These are phyloP conservation scores for Dicorynia guianensis DNA, from an alignment of 306 rosid species.

Conservation along the genomic window DNA sequence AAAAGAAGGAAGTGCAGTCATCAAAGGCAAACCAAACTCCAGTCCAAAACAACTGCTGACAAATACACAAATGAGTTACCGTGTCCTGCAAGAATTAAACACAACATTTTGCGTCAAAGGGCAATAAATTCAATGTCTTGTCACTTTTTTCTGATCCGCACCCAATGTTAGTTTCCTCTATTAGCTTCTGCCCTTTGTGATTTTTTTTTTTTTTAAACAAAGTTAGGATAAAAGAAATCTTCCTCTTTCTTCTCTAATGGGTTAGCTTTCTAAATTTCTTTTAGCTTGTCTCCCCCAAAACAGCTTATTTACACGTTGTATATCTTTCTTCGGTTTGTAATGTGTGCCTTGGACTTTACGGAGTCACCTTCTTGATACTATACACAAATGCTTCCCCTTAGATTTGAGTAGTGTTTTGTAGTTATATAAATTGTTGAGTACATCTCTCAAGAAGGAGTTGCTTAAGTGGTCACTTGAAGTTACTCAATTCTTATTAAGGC, in stretches of 20 bases:
- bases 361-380: no score
- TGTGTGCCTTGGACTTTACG: no score
- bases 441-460: no score
- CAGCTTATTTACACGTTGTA: no score
- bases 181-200: background rate
- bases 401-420: no score
- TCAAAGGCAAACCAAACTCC: conserved; percentile 37
- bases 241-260: background rate
- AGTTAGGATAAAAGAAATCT: background rate
- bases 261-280: no score
- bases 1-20: background rate
- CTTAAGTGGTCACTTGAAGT: no score
- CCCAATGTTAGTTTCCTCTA: background rate
- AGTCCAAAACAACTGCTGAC: conserved; percentile 45
- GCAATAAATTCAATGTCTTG: conserved; percentile 13
- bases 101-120: background rate
- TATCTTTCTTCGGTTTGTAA: no score
- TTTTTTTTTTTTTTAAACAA: background rate
- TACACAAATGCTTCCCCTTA: no score
- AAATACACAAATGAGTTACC: conserved; percentile 25
- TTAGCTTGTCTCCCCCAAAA: no score
- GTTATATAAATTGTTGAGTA: no score
- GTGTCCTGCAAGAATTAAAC: conserved; percentile 41
- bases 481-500: no score
- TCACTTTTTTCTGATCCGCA: conserved; percentile 17